Evolutionary conservation across 345 rosid genomes (phyloP), one percentile per base, ranked within the genome.

Genomic region (Toxicodendron radicans): DNA sequence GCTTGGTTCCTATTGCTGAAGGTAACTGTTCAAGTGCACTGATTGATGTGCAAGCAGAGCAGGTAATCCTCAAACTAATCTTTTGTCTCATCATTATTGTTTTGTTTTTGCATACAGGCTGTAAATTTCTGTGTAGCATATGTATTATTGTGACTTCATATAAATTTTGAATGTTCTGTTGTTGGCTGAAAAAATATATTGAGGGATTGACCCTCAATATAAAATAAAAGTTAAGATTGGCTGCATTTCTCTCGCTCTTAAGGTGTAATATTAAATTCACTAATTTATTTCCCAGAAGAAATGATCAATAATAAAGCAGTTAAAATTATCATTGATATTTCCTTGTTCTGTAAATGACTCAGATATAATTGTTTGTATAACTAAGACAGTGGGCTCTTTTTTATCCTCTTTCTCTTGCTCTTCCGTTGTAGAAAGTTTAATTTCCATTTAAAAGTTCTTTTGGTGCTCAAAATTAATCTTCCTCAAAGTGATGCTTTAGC

Each of bases 31-130:
- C 81, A 27, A 73, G 51, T 30, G 63, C 73, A 3, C 63, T 64
- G 9, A 10, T 43, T 23, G 53, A 75, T 65, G 62, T 58, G 63
- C 87, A 79, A 76, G 75, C 78, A 32, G 79, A 75, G 64, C 84
- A 79, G 91, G 94, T 87, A 74, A 77, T 30, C 68, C 66, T 49
- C 48, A 27, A 17, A 6, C 56, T 27, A 21, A 4, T 63, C 49
- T 38, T 63, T 57, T 46, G 49, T 62, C 61, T 51, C 43, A 17
- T 64, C 10, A 24, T 32, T 41, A 24, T 68, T 67, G 41, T 33
- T 5, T 71, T 43, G 17, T n/a, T 41, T 59, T 57, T 49, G 78
- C 73, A 58, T 10, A 48, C 71, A 58, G 74, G 52, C 53, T 9
- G 17, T 61, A 56, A 58, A 67, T n/a, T 35, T 43, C 30, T 35